A percentile compares a stretch with the other conserved stretches of the same genome.
Conservation (phyloP, 495 filamentous ascomycete genomes). For the Penicillium arizonense region DNA sequence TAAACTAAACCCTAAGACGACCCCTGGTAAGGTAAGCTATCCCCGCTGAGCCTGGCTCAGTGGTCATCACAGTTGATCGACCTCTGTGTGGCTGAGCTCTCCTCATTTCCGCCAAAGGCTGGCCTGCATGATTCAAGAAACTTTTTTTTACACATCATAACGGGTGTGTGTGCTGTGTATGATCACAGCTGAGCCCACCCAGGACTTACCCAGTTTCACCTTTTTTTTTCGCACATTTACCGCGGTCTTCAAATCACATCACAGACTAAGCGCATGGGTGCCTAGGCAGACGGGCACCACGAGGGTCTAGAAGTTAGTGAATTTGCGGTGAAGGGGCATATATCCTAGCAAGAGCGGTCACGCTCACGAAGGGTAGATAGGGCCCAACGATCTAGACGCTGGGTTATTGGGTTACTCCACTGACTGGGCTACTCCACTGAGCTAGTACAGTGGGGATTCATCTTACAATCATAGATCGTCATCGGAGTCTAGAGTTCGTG, state of each 20-base stretch:
- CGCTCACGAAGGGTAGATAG: neutral
- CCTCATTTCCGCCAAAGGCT: neutral
- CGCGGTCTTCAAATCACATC: neutral
- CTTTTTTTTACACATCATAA: neutral
- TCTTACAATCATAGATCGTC: too few relatives aligned
- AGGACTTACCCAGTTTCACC: neutral
- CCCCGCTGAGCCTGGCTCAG: too few relatives aligned
- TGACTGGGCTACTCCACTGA: too few relatives aligned
- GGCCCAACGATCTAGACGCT: neutral
- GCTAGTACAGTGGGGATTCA: too few relatives aligned
- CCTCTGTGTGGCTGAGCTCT: neutral
- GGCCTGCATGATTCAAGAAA: neutral
- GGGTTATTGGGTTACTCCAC: too few relatives aligned
- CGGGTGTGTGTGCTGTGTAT: neutral
- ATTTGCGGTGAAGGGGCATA: slow-evolving; percentile 4
- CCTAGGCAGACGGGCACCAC: neutral
- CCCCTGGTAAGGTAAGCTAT: too few relatives aligned
- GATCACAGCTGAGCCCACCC: neutral
- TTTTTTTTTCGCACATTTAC: neutral
- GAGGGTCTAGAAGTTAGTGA: neutral
- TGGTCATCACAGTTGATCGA: neutral
- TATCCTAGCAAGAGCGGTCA: neutral
- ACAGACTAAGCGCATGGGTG: neutral
- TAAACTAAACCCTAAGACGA: too few relatives aligned
- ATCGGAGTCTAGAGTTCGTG: too few relatives aligned